A percentile compares a stretch with the other conserved stretches of the same genome.
Conservation (phyloP, 805 yeast genomes). For the Brettanomyces naardenensis region DNA sequence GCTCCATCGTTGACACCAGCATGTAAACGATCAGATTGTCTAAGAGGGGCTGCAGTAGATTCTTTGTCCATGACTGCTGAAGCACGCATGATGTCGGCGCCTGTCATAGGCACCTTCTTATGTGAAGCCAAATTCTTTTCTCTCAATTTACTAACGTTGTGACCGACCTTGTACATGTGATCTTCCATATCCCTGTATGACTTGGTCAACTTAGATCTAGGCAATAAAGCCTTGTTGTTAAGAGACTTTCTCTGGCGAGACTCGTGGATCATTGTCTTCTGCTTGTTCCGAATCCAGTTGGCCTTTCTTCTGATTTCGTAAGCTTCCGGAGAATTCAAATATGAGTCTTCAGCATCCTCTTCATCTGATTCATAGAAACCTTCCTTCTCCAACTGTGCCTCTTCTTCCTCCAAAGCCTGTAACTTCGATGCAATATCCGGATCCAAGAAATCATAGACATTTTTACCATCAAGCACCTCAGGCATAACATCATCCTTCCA, state of each 20-base stretch:
- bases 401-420: slow-evolving; percentile 95
- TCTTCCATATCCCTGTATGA: slow-evolving; percentile 73
- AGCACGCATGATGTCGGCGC: slow-evolving; percentile 69
- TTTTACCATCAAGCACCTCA: slow-evolving; percentile 90
- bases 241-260: slow-evolving; percentile 81
- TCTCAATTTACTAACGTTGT: slow-evolving; percentile 65
- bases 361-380: slow-evolving; percentile 93
- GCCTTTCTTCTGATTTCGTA: slow-evolving; percentile 81
- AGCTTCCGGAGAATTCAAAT: slow-evolving; percentile 44
- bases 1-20: slow-evolving; percentile 84
- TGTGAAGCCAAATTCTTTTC: slow-evolving; percentile 25
- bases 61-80: slow-evolving; percentile 11
- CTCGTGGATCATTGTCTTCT: slow-evolving; percentile 85
- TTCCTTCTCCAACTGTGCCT: slow-evolving; percentile 84
- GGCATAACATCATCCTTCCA: slow-evolving; percentile 99
- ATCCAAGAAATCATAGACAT: slow-evolving; percentile 95
- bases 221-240: slow-evolving; percentile 82
- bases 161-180: slow-evolving; percentile 85
- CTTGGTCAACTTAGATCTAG: slow-evolving; percentile 79
- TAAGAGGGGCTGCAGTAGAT: slow-evolving; percentile 31
- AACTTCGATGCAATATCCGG: slow-evolving; percentile 91
- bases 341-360: slow-evolving; percentile 42
- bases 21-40: slow-evolving; percentile 72
- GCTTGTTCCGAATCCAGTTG: slow-evolving; percentile 90
- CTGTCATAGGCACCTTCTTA: slow-evolving; percentile 36